Conservation (phyloP, 768 basidiomycete species). For the Jaapia argillacea region DNA sequence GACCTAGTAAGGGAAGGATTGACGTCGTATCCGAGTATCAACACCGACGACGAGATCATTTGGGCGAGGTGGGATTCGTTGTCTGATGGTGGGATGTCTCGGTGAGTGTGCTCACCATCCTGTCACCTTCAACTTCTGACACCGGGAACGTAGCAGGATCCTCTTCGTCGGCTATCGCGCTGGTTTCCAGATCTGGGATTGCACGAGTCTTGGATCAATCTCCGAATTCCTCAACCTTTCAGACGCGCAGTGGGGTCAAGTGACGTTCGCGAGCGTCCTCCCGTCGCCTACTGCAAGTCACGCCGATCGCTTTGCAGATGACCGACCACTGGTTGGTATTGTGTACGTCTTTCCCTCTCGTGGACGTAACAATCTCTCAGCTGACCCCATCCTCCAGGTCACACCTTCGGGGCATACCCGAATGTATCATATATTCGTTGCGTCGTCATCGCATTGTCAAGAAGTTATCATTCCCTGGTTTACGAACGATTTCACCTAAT, state of each 20-base stretch:
- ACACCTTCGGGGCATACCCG: no score
- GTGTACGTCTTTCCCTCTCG: conserved; percentile 21
- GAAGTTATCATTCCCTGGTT: conserved; percentile 30
- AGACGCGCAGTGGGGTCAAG: conserved; percentile 22
- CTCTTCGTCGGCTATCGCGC: conserved; percentile 43
- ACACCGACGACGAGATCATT: conserved; percentile 23
- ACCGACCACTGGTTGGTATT: conserved; percentile 25
- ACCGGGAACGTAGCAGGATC: conserved; percentile 24
- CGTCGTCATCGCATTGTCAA: conserved; percentile 39
- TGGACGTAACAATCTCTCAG: no score
- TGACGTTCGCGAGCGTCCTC: conserved; percentile 32
- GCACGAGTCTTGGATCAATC: conserved; percentile 38
- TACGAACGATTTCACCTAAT: conserved; percentile 35
- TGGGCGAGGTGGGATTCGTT: conserved; percentile 38
- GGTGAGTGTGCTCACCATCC: neutral
- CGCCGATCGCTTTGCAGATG: conserved; percentile 20
- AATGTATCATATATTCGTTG: conserved; percentile 36
- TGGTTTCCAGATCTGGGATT: conserved; percentile 56
- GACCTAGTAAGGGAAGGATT: conserved; percentile 1
- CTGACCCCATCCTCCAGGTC: no score
- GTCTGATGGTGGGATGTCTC: conserved; percentile 4
- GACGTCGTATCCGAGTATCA: conserved; percentile 18
- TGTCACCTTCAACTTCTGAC: neutral
- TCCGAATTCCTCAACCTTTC: conserved; percentile 45
- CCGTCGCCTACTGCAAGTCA: conserved; percentile 16